Percentiles rank a stretch among this genome's conserved stretches.
Conservation (phyloP, 306 rosid species). For the Delonix regia region DNA sequence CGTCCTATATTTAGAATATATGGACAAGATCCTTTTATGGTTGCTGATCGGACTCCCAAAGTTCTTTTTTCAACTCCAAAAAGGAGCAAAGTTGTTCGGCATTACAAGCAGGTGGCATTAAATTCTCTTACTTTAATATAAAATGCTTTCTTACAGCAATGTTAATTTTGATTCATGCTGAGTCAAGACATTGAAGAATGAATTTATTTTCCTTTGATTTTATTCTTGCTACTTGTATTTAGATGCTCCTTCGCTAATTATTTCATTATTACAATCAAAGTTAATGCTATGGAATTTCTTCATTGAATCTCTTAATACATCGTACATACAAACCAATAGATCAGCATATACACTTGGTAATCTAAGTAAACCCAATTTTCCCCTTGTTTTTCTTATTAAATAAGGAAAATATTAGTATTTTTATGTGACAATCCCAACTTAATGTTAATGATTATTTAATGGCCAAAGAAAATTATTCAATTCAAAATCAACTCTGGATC, state of each 20-base stretch:
- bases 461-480: not conserved
- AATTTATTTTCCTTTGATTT: slow-evolving; percentile 2
- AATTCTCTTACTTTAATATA: slow-evolving; percentile 28
- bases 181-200: not conserved
- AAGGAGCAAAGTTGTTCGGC: slow-evolving; percentile 78
- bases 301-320: slow-evolving; percentile 15
- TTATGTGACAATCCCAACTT: not conserved
- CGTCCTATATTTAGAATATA: slow-evolving; percentile 94
- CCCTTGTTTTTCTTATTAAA: not conserved
- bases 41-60: slow-evolving; percentile 80
- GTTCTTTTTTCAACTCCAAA: slow-evolving; percentile 93
- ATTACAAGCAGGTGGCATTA: slow-evolving; percentile 79
- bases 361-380: not conserved
- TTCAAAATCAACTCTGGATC: slow-evolving; percentile 7
- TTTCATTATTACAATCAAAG: slow-evolving; percentile 20
- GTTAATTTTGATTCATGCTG: slow-evolving; percentile 11
- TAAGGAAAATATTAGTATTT: not conserved
- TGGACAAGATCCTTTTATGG: slow-evolving; percentile 95
- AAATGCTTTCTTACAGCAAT: not conserved
- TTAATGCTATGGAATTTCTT: not conserved
- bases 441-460: slow-evolving; percentile 8
- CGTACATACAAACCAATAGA: not conserved
- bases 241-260: slow-evolving; percentile 8
- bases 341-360: not conserved
- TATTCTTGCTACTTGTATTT: slow-evolving; percentile 28